A percentile compares a stretch with the other conserved stretches of the same genome.
phyloP scores from a whole-genome alignment of 208 protist species.

The Porcisia hertigi region DNA sequence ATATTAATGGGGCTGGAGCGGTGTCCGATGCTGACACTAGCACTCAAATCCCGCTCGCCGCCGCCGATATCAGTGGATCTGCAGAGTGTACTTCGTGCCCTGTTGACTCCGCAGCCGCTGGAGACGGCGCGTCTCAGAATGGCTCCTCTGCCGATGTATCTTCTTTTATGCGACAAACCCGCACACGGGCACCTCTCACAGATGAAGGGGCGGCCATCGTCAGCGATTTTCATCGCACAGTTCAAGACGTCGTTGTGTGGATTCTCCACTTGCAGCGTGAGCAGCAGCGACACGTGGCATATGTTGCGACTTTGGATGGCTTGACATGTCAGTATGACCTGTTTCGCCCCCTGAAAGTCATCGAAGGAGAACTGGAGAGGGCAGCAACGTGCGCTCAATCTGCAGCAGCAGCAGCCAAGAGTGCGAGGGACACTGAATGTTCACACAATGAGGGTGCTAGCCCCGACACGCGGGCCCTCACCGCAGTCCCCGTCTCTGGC shows the following conservation, averaged over 20 bases:
- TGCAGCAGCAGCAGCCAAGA: neutral
- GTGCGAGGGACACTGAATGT: neutral
- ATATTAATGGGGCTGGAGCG: neutral
- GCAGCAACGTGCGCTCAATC: neutral
- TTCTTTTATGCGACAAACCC: neutral
- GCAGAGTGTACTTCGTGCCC: neutral
- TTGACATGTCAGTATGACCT: conserved; percentile 1
- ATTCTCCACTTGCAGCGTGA: neutral
- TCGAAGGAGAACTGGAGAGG: neutral
- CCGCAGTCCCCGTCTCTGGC: neutral
- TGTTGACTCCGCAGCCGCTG: neutral
- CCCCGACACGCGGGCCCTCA: neutral
- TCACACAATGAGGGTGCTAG: neutral
- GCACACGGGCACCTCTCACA: neutral
- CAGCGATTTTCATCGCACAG: neutral
- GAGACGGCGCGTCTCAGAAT: neutral
- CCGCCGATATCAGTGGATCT: neutral
- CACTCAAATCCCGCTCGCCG: neutral
- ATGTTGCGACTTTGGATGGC: neutral
- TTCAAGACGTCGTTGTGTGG: neutral
- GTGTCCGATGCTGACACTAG: neutral
- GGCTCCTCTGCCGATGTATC: neutral
- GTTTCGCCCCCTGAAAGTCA: conserved; percentile 1
- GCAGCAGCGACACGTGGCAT: neutral
- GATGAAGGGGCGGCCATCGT: neutral